Percentiles rank a stretch among this genome's conserved stretches.
Conservation (phyloP, 78 protist genomes). For the Chrysochromulina parva region DNA sequence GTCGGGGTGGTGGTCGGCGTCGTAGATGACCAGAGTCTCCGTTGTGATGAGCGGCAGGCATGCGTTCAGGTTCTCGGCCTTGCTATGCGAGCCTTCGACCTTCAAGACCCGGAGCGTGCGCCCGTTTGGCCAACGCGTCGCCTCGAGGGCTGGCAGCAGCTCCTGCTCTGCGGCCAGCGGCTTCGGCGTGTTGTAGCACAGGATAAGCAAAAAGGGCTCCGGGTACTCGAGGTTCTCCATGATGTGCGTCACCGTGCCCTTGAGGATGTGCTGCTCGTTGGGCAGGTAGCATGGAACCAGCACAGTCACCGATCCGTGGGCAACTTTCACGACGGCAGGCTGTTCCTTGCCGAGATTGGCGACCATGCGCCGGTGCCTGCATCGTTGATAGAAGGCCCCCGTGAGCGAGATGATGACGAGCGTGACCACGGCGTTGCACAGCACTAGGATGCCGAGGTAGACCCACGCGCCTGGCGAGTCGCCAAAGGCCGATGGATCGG, state of each 20-base stretch:
- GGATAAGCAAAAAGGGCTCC: not conserved
- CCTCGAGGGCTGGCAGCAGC: not conserved
- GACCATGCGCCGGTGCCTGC: too few relatives aligned
- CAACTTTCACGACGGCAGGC: too few relatives aligned
- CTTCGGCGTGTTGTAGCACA: slow-evolving; percentile 6
- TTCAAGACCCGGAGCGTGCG: not conserved
- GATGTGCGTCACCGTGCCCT: not conserved
- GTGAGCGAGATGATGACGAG: too few relatives aligned
- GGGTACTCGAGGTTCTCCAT: not conserved
- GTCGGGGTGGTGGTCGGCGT: slow-evolving; percentile 41
- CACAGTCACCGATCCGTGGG: not conserved
- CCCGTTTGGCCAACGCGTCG: not conserved
- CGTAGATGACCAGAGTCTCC: not conserved
- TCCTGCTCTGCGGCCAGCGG: not conserved
- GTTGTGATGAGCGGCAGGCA: not conserved
- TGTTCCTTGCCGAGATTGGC: too few relatives aligned
- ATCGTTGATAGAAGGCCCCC: too few relatives aligned
- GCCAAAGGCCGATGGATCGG: too few relatives aligned
- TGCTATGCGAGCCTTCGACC: not conserved
- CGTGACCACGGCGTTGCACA: too few relatives aligned
- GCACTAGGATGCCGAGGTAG: too few relatives aligned
- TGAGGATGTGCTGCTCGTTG: not conserved
- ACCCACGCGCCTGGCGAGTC: too few relatives aligned
- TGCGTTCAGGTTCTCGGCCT: slow-evolving; percentile 10
- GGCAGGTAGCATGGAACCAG: slow-evolving; percentile 13